Percentiles rank a stretch among this genome's conserved stretches.
These are phyloP conservation scores for Globisporangium solare DNA, from an alignment of 352 stramenopile genomes.

Conservation along the genomic window DNA sequence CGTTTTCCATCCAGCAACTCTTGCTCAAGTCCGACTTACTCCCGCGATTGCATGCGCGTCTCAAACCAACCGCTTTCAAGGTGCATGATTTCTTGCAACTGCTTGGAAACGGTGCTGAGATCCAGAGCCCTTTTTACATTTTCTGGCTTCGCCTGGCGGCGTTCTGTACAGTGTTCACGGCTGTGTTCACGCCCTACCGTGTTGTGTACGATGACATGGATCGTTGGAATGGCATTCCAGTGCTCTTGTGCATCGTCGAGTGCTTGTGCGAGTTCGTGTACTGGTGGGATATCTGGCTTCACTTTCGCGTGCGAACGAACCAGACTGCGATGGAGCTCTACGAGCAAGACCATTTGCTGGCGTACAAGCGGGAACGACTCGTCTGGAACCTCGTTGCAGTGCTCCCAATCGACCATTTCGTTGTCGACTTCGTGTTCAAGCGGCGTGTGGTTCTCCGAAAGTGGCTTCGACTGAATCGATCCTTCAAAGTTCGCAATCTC, in stretches of 20 bases:
- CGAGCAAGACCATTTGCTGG: slow-evolving; percentile 46
- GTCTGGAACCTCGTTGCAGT: slow-evolving; percentile 33
- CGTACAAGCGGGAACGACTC: slow-evolving; percentile 52
- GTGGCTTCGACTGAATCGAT: slow-evolving; percentile 52
- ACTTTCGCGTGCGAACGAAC: slow-evolving; percentile 49
- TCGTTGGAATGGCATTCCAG: slow-evolving; percentile 32
- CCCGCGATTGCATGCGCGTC: background rate
- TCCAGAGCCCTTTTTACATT: slow-evolving; percentile 54
- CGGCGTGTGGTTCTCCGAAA: slow-evolving; percentile 6
- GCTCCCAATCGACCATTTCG: slow-evolving; percentile 49
- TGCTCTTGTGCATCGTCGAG: slow-evolving; percentile 29
- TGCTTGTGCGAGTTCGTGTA: slow-evolving; percentile 40
- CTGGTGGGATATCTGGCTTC: slow-evolving; percentile 54
- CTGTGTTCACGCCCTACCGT: slow-evolving; percentile 44
- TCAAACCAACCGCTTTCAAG: background rate
- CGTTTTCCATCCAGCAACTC: slow-evolving; percentile 7
- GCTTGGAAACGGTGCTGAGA: slow-evolving; percentile 36
- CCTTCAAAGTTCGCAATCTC: slow-evolving; percentile 47
- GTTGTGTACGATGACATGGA: slow-evolving; percentile 51
- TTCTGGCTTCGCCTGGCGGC: slow-evolving; percentile 46
- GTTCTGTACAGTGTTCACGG: slow-evolving; percentile 42
- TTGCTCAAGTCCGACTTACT: slow-evolving; percentile 6
- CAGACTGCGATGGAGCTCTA: slow-evolving; percentile 54
- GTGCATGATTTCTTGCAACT: background rate
- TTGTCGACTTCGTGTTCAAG: slow-evolving; percentile 16